Base-by-base conservation (phyloP, 1,139 yeast species). In the Pichia sorboxylosa region DNA sequence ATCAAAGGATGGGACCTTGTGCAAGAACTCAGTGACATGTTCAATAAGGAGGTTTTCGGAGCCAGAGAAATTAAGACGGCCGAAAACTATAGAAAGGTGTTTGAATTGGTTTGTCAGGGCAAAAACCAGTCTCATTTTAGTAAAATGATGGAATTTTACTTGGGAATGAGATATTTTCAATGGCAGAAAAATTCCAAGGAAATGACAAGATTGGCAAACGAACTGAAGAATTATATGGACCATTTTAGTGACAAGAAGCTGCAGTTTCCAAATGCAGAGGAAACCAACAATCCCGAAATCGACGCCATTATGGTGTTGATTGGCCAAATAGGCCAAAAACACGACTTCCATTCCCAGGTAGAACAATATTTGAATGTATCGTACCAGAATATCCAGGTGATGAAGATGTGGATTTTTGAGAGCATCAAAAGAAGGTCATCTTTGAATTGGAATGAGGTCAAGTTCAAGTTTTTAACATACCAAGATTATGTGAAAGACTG, bases 231-330 rank as follows among this genome's bases (percentile, higher is more conserved):
- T 25, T 19, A 26, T 19, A 10, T 35, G 28, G 14, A 18, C n/a
- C 40, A 13, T 31, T 41, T 60, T 2, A 20, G 10, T 20, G n/a
- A n/a, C n/a, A n/a, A n/a, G n/a, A n/a, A n/a, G n/a, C n/a, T n/a
- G n/a, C 47, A 49, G 6, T 64, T 67, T 35, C 75, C 76, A 0
- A 54, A 47, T 24, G 69, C 76, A 3, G 50, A 58, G 6, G 63
- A 64, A 30, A 14, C 48, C 1, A 68, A 66, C 41, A 47, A 34
- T 1, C 38, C 43, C 4, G 24, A 22, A 10, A 40, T 57, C 6
- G 56, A 55, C 32, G 41, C 52, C 17, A 45, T 54, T 28, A 52
- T 48, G 16, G 47, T 39, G 35, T 51, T 47, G 32, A 54, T 44
- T 50, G n/a, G n/a, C n/a, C n/a, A n/a, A n/a, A n/a, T n/a, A n/a